These are phyloP conservation scores for Populus hybrid DNA, from an alignment of 441 rosid species.

Conservation along the genomic window DNA sequence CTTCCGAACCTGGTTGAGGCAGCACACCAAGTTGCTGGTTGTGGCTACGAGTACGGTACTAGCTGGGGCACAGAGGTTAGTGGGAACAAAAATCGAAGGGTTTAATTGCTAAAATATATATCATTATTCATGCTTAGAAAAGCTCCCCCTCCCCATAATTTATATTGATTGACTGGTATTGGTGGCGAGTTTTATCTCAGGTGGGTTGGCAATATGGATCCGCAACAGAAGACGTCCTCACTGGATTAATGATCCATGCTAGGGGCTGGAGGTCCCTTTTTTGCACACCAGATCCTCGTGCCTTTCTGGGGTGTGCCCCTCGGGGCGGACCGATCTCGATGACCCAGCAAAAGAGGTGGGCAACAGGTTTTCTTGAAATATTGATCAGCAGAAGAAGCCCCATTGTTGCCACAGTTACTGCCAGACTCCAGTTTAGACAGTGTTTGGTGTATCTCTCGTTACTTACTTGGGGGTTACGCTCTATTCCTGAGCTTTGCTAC, in stretches of 20 bases:
- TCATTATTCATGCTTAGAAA: background rate
- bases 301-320: constrained; percentile 48
- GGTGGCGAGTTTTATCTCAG: constrained; percentile 14
- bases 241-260: constrained; percentile 48
- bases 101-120: too few species aligned
- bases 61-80: too few species aligned
- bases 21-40: too few species aligned
- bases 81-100: too few species aligned
- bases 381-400: constrained; percentile 32
- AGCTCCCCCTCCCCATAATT: too few species aligned
- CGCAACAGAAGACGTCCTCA: constrained; percentile 38
- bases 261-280: constrained; percentile 53
- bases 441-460: constrained; percentile 29
- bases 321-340: constrained; percentile 29
- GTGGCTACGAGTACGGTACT: too few species aligned
- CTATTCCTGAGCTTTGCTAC: constrained; percentile 46
- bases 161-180: background rate
- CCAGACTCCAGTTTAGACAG: constrained; percentile 34
- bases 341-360: constrained; percentile 57
- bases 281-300: constrained; percentile 24
- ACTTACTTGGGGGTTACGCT: constrained; percentile 29
- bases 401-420: constrained; percentile 11
- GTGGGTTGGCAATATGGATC: constrained; percentile 55
- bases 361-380: constrained; percentile 43
- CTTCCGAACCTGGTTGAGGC: too few species aligned